Percentiles rank a stretch among this genome's conserved stretches.
Evolutionary conservation across 352 stramenopile genomes (phyloP).

Genomic region (Phytophthora quininea): DNA sequence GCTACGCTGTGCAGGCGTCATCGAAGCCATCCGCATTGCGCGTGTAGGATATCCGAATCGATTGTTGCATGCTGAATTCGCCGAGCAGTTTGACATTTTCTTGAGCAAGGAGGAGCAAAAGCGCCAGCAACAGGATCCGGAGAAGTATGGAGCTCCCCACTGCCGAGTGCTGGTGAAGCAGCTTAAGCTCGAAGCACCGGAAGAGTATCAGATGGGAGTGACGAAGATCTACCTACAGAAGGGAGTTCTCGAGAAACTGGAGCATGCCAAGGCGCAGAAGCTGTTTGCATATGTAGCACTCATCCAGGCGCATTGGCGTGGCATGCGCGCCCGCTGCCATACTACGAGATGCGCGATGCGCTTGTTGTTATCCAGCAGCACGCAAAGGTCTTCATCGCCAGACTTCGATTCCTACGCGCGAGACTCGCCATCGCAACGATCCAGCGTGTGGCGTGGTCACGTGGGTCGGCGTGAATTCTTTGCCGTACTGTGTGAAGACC

Average conservation of each 20-base stretch:
- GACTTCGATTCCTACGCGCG: slow-evolving; percentile 39
- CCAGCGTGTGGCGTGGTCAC: slow-evolving; percentile 47
- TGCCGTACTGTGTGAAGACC: slow-evolving; percentile 34
- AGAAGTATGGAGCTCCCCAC: slow-evolving; percentile 31
- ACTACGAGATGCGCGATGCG: slow-evolving; percentile 39
- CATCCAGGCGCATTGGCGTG: slow-evolving; percentile 73
- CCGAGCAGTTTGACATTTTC: slow-evolving; percentile 72
- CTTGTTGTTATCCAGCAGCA: slow-evolving; percentile 57
- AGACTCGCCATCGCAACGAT: slow-evolving; percentile 28
- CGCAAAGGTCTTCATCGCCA: slow-evolving; percentile 51
- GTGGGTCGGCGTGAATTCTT: slow-evolving; percentile 45
- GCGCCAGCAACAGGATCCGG: slow-evolving; percentile 30
- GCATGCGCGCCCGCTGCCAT: slow-evolving; percentile 45
- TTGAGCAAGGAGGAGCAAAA: slow-evolving; percentile 47
- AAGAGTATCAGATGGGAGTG: slow-evolving; percentile 83
- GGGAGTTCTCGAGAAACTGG: slow-evolving; percentile 74
- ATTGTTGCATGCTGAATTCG: slow-evolving; percentile 79
- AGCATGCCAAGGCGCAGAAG: slow-evolving; percentile 67
- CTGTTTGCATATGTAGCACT: slow-evolving; percentile 64
- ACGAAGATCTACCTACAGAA: slow-evolving; percentile 91
- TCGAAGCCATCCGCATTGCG: slow-evolving; percentile 82
- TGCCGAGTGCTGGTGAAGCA: slow-evolving; percentile 64
- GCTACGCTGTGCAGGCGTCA: slow-evolving; percentile 80
- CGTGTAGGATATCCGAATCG: slow-evolving; percentile 80
- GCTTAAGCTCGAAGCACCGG: slow-evolving; percentile 62